phyloP scores from a whole-genome alignment of 768 basidiomycete species.

The Hygrophorus russula region DNA sequence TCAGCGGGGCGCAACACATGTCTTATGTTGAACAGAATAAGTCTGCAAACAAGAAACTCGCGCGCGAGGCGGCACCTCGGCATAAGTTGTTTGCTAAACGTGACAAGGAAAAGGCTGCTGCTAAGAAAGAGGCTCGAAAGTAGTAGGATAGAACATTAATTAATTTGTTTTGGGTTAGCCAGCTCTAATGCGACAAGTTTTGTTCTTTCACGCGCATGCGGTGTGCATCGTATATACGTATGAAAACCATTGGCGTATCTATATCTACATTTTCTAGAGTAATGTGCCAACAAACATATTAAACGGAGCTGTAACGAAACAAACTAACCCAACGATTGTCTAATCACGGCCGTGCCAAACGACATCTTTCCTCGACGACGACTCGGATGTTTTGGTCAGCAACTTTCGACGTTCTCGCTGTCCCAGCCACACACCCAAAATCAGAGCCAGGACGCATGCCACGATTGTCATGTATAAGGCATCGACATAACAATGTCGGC shows the following conservation, averaged over 20 bases:
- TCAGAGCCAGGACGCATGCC: slow-evolving; percentile 33
- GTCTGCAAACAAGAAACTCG: slow-evolving; percentile 74
- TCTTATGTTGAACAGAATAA: slow-evolving; percentile 90
- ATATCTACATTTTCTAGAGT: no score
- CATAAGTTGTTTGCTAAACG: slow-evolving; percentile 79
- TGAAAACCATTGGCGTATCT: background rate
- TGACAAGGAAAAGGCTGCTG: slow-evolving; percentile 59
- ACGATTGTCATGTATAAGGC: slow-evolving; percentile 42
- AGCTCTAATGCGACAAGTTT: no score
- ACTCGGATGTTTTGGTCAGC: no score
- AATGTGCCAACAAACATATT: background rate
- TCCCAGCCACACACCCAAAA: slow-evolving; percentile 39
- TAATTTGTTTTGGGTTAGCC: no score
- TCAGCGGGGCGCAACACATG: slow-evolving; percentile 88
- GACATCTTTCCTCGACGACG: background rate
- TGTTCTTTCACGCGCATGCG: no score
- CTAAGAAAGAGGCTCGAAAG: slow-evolving; percentile 31
- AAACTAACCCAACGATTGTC: no score
- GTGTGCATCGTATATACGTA: no score
- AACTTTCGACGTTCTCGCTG: slow-evolving; percentile 34
- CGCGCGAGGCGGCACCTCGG: slow-evolving; percentile 41
- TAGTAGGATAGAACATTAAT: no score
- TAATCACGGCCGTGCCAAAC: background rate
- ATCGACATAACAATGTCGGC: slow-evolving; percentile 47
- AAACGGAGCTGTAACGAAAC: background rate